phyloP scores from a whole-genome alignment of 2,329 filamentous ascomycete genomes.

The Penicillium sp. region DNA sequence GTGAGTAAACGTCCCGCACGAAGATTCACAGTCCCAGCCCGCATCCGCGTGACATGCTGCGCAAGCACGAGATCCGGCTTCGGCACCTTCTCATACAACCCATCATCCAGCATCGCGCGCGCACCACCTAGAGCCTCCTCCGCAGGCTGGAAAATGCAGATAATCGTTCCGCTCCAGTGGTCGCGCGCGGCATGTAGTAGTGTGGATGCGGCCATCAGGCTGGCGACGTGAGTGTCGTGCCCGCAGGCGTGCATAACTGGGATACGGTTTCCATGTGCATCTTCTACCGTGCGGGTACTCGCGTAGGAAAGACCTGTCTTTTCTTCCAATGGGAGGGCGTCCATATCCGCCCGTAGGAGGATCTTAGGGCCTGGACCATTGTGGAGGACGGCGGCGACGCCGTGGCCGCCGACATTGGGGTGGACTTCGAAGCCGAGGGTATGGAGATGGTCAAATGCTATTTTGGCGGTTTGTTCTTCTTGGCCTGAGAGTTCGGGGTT shows the following conservation, averaged over 20 bases:
- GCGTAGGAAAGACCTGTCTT: slow-evolving; percentile 57
- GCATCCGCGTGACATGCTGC: slow-evolving; percentile 52
- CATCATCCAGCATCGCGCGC: slow-evolving; percentile 58
- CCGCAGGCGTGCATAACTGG: slow-evolving; percentile 70
- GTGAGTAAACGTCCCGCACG: slow-evolving; percentile 35
- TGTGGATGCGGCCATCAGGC: slow-evolving; percentile 57
- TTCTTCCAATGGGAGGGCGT: slow-evolving; percentile 61
- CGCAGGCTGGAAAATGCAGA: slow-evolving; percentile 63
- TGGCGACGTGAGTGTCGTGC: slow-evolving; percentile 65
- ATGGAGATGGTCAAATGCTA: slow-evolving; percentile 44
- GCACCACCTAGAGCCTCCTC: slow-evolving; percentile 63
- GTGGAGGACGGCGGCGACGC: slow-evolving; percentile 56
- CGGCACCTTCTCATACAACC: slow-evolving; percentile 55
- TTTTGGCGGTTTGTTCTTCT: slow-evolving; percentile 53
- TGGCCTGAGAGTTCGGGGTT: slow-evolving; percentile 59
- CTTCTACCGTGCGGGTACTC: slow-evolving; percentile 47
- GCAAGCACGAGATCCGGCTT: slow-evolving; percentile 59
- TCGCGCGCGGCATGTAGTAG: slow-evolving; percentile 45
- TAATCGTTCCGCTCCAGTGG: slow-evolving; percentile 59
- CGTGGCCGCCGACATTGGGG: slow-evolving; percentile 58
- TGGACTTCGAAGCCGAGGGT: slow-evolving; percentile 47
- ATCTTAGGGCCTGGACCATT: slow-evolving; percentile 59
- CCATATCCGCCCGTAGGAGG: slow-evolving; percentile 63
- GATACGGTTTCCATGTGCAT: slow-evolving; percentile 49
- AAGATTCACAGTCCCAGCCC: slow-evolving; percentile 37